Base-by-base conservation (phyloP, 2,329 filamentous ascomycete genomes). In the Microdochium nivale region DNA sequence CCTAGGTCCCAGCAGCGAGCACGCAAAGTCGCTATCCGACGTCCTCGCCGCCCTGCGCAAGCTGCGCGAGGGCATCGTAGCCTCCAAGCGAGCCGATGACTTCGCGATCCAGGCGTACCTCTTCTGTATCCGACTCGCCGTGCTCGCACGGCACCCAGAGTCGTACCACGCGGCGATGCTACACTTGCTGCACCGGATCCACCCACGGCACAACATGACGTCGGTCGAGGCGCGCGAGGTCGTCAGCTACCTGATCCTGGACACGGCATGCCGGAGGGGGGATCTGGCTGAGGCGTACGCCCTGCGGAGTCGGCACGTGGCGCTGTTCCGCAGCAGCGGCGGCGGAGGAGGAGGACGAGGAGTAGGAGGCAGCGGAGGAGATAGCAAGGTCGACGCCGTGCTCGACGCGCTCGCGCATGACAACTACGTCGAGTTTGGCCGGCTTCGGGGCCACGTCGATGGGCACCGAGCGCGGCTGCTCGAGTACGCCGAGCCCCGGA, bases 101-200 rank as follows among this genome's bases (percentile, higher is more conserved):
- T 99, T 99, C 68, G 85, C 92, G 1, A 83, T 87, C n/a, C 84
- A 90, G 59, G 88, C 85, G 16, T 96, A 97, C 69, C 83, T 95
- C 55, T 97, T 97, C 74, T 90, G 88, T 61, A 88, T 95, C 60
- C 86, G 91, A 51, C 77, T 91, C 25, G 84, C 88, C 24, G 85
- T 99, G 55, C 79, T 96, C 32, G 83, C 87, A 52, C 83, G 84
- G 56, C 86, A 95, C 59, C 87, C 86, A 59, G 89, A 95, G 59
- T 90, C 90, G 1, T 99, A 97, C 67, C 86, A 92, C 56, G 90
- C 92, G 0, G 90, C 92, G 1, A 80, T 97, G 23, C 78, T 87
- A 37, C 83, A 95, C 60, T 78, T 96, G 2, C 75, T 99, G 13
- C 78, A 83, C 46, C 70, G 72, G 8, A 83, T 97, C 55, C 87